Conservation (phyloP, 2,329 filamentous ascomycete species). For the Colletotrichum magnum region DNA sequence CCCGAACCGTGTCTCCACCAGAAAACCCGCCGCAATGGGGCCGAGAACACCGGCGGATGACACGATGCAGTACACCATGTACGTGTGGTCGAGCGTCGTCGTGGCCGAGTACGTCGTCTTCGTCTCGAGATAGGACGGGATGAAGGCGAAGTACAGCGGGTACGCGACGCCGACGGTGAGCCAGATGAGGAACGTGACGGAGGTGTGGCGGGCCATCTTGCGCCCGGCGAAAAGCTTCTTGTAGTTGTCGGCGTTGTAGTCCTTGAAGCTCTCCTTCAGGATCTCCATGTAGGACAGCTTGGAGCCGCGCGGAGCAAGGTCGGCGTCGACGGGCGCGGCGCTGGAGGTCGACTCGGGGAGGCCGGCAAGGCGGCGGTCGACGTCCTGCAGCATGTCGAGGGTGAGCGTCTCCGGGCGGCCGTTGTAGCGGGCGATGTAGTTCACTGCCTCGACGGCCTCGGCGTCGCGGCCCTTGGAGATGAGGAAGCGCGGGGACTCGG, state of each 20-base stretch:
- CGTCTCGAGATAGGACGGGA: conserved; percentile 60
- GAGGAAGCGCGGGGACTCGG: conserved; percentile 63
- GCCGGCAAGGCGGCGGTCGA: conserved; percentile 23
- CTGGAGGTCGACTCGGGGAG: conserved; percentile 34
- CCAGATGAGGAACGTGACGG: conserved; percentile 58
- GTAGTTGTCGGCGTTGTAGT: conserved; percentile 46
- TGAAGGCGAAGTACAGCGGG: conserved; percentile 62
- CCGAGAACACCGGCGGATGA: conserved; percentile 56
- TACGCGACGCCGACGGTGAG: conserved; percentile 62
- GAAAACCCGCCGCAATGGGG: conserved; percentile 57
- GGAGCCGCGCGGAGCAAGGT: conserved; percentile 21
- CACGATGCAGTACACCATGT: conserved; percentile 54
- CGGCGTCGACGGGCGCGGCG: conserved; percentile 21
- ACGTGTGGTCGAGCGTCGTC: conserved; percentile 48
- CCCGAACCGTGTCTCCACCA: conserved; percentile 57
- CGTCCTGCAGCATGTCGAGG: conserved; percentile 52
- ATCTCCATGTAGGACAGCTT: conserved; percentile 45
- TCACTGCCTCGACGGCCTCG: conserved; percentile 62
- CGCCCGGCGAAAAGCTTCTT: conserved; percentile 49
- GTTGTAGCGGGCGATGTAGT: conserved; percentile 60
- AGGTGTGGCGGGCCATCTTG: conserved; percentile 51
- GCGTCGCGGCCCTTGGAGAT: conserved; percentile 59
- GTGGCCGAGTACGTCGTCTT: conserved; percentile 48
- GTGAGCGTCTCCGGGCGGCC: conserved; percentile 52
- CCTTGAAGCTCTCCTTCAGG: conserved; percentile 42